Percentiles rank a stretch among this genome's conserved stretches.
phyloP scores from a whole-genome alignment of 768 basidiomycete species.

The Termitomyces sp. region DNA sequence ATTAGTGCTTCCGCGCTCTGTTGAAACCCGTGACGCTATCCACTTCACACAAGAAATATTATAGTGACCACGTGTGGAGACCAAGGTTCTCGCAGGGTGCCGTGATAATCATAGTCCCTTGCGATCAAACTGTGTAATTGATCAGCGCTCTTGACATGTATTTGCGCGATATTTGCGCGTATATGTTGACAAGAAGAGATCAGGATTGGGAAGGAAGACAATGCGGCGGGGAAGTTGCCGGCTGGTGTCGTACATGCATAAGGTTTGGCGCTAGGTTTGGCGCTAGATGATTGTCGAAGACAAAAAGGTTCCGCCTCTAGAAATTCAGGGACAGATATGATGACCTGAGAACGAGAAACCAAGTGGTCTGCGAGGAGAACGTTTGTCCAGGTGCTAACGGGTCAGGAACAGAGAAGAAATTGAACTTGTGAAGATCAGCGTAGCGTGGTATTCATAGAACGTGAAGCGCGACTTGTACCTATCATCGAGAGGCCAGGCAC shows the following conservation, averaged over 20 bases:
- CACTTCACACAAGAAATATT: neutral
- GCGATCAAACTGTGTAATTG: conserved; percentile 2
- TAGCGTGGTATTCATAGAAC: conserved; percentile 2
- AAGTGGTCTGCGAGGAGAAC: neutral
- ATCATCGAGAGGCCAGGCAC: conserved; percentile 16
- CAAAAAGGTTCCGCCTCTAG: neutral
- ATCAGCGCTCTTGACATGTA: conserved; percentile 9
- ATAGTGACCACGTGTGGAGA: conserved; percentile 3
- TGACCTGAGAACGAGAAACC: neutral
- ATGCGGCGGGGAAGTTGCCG: neutral
- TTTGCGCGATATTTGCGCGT: conserved; percentile 1
- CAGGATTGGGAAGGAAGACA: neutral
- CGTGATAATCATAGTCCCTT: conserved; percentile 5
- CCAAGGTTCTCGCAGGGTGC: neutral
- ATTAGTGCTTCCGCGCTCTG: conserved; percentile 7
- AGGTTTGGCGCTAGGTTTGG: neutral
- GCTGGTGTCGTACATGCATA: neutral
- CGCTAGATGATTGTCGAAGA: neutral
- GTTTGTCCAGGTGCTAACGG: neutral
- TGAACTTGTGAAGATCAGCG: conserved; percentile 15
- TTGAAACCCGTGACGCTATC: conserved; percentile 6
- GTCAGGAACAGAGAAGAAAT: conserved; percentile 8
- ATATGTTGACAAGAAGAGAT: neutral
- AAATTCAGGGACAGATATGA: neutral
- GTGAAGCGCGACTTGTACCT: conserved; percentile 7